Evolutionary conservation across 2,329 filamentous ascomycete genomes (phyloP), one percentile per base, ranked within the genome.

Genomic region (Penicillium palitans): DNA sequence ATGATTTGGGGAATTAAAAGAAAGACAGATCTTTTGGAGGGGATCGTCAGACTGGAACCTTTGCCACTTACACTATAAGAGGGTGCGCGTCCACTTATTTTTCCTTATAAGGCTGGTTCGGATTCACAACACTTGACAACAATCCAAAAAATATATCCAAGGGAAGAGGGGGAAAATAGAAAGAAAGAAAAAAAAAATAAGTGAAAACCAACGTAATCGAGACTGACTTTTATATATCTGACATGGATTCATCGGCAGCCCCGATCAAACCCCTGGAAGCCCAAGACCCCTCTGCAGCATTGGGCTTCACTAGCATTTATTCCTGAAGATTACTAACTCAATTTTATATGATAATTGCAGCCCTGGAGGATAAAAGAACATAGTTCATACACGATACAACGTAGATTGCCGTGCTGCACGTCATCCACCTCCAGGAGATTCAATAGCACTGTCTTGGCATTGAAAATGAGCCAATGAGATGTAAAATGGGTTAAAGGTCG

Each of bases 241-340:
- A 66, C 56, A 57, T 60, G 52, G 56, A n/a, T 51, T 37, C 40
- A 61, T 55, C 47, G 58, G 52, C 53, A 37, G 44, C 44, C 46
- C 59, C 55, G 55, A 58, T 29, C 24, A 41, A 39, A 50, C 52
- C 52, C 47, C 47, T 57, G 47, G 25, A 29, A 45, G 47, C 54
- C 47, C 37, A 51, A 51, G 25, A 48, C 21, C 29, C 52, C 25
- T 19, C 41, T 42, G 7, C 39, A 17, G 35, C 24, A 56, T 52
- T 56, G 47, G 54, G 47, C 40, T 39, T 33, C 47, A 15, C 40
- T 33, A 31, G 21, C 6, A 19, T 48, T 15, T 10, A n/a, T 42
- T 15, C n/a, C 17, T 35, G 19, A 12, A 37, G 19, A n/a, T 35
- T 37, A 15, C 12, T 15, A 47, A 47, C 27, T 10, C 15, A 27